Evolutionary conservation across 768 basidiomycete species (phyloP), one percentile per base, ranked within the genome.

Genomic region (Kwoniella shandongensis): DNA sequence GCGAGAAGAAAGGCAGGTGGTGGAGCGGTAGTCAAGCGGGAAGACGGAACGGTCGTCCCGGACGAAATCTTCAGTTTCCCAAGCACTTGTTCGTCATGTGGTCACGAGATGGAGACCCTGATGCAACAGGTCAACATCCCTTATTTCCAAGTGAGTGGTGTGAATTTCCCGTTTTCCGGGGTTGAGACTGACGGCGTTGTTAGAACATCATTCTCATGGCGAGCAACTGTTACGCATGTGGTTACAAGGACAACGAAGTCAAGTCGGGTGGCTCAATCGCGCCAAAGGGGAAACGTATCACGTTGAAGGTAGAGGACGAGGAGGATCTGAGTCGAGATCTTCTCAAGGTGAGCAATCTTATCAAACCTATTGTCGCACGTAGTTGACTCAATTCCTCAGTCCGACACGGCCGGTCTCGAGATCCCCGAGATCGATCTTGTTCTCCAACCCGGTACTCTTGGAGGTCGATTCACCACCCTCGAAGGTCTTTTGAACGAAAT

Each of bases 131-230:
- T 98, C 65, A 85, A 84, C 60, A 96, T 99, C 64, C 96, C 96
- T 0, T 91, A 99, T 77, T 98, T 99, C 83, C 91, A 99, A 83
- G 92, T 86, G 47, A 47, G 80, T 59, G n/a, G n/a, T n/a, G n/a
- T n/a, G n/a, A n/a, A n/a, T n/a, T n/a, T n/a, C n/a, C 50, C 0
- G 17, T 23, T 35, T 4, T 3, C 2, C 22, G 26, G 18, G 40
- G 6, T 32, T 42, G 4, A 45, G 17, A n/a, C n/a, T n/a, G n/a
- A n/a, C n/a, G n/a, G 46, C 23, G 3, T 3, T 26, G n/a, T 6
- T 61, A 96, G 93, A 92, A 99, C 66, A 87, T 91, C 54, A 79
- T 98, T 51, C 94, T 98, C 78, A 97, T 97, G 92, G 94, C 94
- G 22, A 93, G 93, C 5, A 97, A 96, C 74, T 98, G 96, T 75